Evolutionary conservation across 345 rosid genomes (phyloP).

Genomic region (Ceriops decandra): DNA sequence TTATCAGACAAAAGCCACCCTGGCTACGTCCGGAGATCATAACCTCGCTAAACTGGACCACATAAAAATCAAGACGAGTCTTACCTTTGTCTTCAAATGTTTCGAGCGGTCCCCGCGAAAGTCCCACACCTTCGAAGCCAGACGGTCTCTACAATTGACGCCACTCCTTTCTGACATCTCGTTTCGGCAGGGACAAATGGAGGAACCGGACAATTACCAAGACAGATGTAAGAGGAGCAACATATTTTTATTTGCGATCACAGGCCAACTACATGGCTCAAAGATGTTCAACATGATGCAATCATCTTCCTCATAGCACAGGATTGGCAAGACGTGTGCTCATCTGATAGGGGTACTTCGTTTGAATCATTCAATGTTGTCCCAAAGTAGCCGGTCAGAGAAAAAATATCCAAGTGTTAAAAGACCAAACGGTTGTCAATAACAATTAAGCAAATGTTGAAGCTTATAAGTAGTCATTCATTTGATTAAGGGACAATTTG

Average conservation of each 20-base stretch:
- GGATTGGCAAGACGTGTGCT: not conserved
- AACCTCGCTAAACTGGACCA: constrained; percentile 29
- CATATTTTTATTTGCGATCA: constrained; percentile 8
- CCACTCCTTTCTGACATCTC: constrained; percentile 21
- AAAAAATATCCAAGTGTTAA: not conserved
- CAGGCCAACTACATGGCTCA: not conserved
- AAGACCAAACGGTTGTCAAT: too few relatives aligned
- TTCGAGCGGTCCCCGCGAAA: constrained; percentile 34
- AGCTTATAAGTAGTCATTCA: too few relatives aligned
- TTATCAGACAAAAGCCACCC: too few relatives aligned
- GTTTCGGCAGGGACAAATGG: constrained; percentile 7
- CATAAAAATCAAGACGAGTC: constrained; percentile 12
- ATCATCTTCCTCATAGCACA: not conserved
- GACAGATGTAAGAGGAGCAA: constrained; percentile 4
- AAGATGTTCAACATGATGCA: not conserved
- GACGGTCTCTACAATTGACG: constrained; percentile 35
- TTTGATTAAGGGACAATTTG: too few relatives aligned
- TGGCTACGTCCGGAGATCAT: not conserved
- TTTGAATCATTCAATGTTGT: not conserved
- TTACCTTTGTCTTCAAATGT: constrained; percentile 21
- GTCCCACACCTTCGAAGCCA: constrained; percentile 30
- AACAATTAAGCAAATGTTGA: too few relatives aligned
- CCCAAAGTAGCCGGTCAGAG: not conserved
- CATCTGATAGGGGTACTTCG: not conserved
- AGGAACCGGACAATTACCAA: not conserved